Base-by-base conservation (phyloP, 331 rosid species). In the Malus hybrid region DNA sequence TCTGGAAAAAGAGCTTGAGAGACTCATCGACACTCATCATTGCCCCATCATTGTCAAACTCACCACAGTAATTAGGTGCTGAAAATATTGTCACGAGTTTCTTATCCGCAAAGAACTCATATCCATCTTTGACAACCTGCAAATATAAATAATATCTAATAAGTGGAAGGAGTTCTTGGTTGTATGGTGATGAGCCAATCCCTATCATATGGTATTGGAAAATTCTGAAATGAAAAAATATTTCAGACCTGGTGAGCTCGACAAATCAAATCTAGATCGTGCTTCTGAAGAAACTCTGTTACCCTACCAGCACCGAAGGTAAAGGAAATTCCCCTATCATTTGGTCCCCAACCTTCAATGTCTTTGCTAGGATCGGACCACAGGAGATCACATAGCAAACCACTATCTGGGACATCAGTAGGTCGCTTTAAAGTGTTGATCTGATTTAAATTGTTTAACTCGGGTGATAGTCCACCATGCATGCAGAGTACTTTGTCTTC, bases 401-500 rank as follows among this genome's bases (percentile, higher is more conserved):
- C 98, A 12, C 48, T 44, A 2, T 89, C 98, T 7, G 97, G 96
- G 22, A 93, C 93, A 70, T 87, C 93, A 55, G 78, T 26, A 3
- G 98, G 98, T 12, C 98, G 87, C 2, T 55, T 82, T 57, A 88
- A 64, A 62, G 14, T 62, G 77, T 88, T 84, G 52, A 93, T 89
- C 83, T 89, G 94, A 29, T 79, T 85, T 76, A 93, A 84, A 46
- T 69, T 82, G 73, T 71, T 66, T 71, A 93, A 68, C 11, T 88
- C 86, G 6, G 98, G 97, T 36, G 98, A 93, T 39, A 93, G 91
- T 60, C 96, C 98, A 32, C 98, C 98, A 63, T 93, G 97, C 98
- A 91, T 93, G 70, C 98, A 93, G 11, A 93, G 70, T 53, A 93
- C 87, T 86, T 82, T 93, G 48, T 89, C 93, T 55, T 91, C 97